Evolutionary conservation across 495 filamentous ascomycete genomes (phyloP).

Genomic region (Xylaria venustula): DNA sequence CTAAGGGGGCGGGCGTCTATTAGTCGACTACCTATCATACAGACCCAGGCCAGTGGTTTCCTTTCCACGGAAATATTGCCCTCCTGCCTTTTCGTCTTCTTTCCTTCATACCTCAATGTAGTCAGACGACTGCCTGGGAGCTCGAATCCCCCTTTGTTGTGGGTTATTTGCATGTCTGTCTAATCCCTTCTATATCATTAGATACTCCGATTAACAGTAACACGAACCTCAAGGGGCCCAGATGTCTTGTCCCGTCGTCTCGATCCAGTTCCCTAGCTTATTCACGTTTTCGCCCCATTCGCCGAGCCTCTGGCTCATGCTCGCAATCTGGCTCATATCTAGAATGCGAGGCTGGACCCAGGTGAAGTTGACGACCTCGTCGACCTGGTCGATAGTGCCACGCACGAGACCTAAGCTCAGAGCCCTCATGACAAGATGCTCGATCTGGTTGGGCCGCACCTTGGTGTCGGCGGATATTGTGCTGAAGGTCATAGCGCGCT

Average conservation of each 20-base stretch:
- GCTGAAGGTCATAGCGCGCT: conserved; percentile 86
- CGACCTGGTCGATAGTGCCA: conserved; percentile 96
- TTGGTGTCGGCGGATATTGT: conserved; percentile 91
- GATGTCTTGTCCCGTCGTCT: conserved; percentile 81
- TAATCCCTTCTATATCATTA: no score
- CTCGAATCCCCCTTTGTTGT: no score
- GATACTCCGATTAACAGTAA: no score
- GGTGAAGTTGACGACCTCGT: conserved; percentile 87
- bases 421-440: conserved; percentile 98
- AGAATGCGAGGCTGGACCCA: conserved; percentile 99
- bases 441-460: conserved; percentile 85
- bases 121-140: no score
- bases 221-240: conserved; percentile 66
- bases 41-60: not conserved
- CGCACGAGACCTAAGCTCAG: conserved; percentile 85
- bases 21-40: conserved; percentile 19
- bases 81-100: not conserved
- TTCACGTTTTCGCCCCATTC: conserved; percentile 97
- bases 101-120: no score
- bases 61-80: not conserved
- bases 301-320: conserved; percentile 80
- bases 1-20: conserved; percentile 1
- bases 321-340: conserved; percentile 93
- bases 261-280: conserved; percentile 92
- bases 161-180: no score